Percentiles rank a stretch among this genome's conserved stretches.
These are phyloP conservation scores for Glebionis coronaria DNA, from an alignment of 129 eudicot genomes.

Conservation along the genomic window DNA sequence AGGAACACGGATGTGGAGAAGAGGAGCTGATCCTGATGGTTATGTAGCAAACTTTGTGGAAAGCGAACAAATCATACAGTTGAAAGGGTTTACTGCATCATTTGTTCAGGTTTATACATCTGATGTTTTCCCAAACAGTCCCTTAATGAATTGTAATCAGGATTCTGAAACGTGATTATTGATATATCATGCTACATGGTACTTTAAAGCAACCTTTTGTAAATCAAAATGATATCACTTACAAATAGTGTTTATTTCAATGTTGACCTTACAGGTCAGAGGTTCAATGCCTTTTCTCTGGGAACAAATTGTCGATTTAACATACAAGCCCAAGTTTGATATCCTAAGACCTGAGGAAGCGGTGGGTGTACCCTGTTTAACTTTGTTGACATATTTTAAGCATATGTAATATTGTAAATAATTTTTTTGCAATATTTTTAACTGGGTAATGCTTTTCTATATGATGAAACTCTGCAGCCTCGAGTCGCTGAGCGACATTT, in stretches of 20 bases:
- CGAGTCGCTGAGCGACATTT: constrained; percentile 88
- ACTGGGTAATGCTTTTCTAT: constrained; percentile 1
- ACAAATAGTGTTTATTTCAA: not conserved
- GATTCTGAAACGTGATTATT: too few relatives aligned
- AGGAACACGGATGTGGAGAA: constrained; percentile 99
- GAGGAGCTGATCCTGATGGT: constrained; percentile 98
- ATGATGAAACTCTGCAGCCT: constrained; percentile 44
- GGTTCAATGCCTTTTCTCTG: constrained; percentile 94
- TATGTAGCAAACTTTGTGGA: constrained; percentile 92
- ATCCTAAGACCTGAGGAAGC: constrained; percentile 74
- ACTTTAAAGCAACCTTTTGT: too few relatives aligned
- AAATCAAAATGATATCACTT: too few relatives aligned
- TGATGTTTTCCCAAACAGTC: too few relatives aligned
- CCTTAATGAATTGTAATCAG: too few relatives aligned
- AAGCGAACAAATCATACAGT: constrained; percentile 71
- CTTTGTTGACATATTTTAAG: not conserved
- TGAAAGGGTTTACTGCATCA: constrained; percentile 74
- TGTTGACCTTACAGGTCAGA: constrained; percentile 55
- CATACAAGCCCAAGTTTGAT: constrained; percentile 89
- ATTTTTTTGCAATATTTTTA: not conserved
- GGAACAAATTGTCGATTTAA: constrained; percentile 94
- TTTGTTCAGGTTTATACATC: constrained; percentile 62
- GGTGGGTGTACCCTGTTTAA: constrained; percentile 44
- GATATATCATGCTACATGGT: too few relatives aligned
- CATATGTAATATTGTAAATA: not conserved